Percentiles rank a stretch among this genome's conserved stretches.
These are phyloP conservation scores for Colletotrichum cordylinicola DNA, from an alignment of 2,329 filamentous ascomycete genomes.

Conservation along the genomic window DNA sequence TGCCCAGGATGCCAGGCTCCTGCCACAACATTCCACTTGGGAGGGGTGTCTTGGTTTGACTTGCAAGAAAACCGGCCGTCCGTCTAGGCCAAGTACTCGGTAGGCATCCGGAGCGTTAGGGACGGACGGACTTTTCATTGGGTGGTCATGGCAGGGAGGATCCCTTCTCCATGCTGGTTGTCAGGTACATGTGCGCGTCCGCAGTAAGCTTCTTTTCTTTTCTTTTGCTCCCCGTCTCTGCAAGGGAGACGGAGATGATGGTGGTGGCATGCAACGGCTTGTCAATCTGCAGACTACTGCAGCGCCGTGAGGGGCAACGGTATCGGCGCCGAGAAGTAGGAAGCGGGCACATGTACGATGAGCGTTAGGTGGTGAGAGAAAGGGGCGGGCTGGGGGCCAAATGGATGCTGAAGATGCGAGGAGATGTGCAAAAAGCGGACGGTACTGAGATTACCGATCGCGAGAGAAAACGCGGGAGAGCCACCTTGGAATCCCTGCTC, in stretches of 20 bases:
- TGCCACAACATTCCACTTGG: background rate
- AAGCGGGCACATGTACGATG: background rate
- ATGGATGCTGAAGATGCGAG: background rate
- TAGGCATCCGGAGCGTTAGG: background rate
- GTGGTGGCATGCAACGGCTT: background rate
- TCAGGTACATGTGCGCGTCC: background rate
- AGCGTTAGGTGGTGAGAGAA: background rate
- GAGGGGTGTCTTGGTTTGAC: background rate
- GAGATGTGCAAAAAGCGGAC: background rate
- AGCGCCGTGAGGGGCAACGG: background rate
- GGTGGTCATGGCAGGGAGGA: background rate
- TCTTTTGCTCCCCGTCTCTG: background rate
- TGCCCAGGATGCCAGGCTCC: background rate
- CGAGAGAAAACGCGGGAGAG: background rate
- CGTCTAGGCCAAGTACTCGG: background rate
- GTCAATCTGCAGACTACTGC: constrained; percentile 1
- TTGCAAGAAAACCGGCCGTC: background rate
- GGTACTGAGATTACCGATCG: background rate
- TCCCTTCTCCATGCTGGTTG: background rate
- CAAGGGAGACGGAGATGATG: background rate
- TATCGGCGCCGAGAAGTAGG: background rate
- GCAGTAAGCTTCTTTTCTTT: background rate
- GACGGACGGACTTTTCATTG: background rate
- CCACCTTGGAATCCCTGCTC: background rate
- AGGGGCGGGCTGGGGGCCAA: background rate